Percentiles rank a stretch among this genome's conserved stretches.
Conservation (phyloP, 768 basidiomycete genomes). For the button mushroom (Agaricus bisporus) region DNA sequence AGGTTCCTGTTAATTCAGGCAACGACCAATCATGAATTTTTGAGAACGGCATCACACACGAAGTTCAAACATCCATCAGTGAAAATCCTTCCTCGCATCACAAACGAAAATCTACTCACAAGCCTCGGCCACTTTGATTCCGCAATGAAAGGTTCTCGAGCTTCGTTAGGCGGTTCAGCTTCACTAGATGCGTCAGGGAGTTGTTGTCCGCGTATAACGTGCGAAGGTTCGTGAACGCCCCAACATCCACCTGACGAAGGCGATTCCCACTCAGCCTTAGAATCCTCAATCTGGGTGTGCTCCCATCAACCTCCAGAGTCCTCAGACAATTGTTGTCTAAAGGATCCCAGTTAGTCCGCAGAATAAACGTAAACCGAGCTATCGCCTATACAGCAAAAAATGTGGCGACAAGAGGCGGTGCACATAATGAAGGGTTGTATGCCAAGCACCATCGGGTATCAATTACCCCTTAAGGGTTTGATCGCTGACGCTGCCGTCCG, state of each 20-base stretch:
- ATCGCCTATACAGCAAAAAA: neutral
- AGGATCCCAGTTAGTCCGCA: slow-evolving; percentile 10
- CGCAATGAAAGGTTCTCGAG: slow-evolving; percentile 90
- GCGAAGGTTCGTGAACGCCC: slow-evolving; percentile 62
- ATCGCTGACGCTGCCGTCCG: neutral
- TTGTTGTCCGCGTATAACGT: slow-evolving; percentile 95
- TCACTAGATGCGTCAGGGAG: slow-evolving; percentile 41
- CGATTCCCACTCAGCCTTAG: slow-evolving; percentile 83
- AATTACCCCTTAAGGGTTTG: neutral
- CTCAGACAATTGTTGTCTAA: slow-evolving; percentile 70
- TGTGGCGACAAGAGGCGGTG: neutral
- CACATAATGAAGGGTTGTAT: neutral
- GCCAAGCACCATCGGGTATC: slow-evolving; percentile 4
- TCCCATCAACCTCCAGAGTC: slow-evolving; percentile 44
- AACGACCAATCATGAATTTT: slow-evolving; percentile 8
- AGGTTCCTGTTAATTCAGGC: slow-evolving; percentile 26
- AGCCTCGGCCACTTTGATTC: slow-evolving; percentile 71
- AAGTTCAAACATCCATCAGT: slow-evolving; percentile 10
- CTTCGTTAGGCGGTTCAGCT: slow-evolving; percentile 53
- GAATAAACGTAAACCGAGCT: neutral
- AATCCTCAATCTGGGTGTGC: slow-evolving; percentile 70
- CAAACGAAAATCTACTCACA: slow-evolving; percentile 49
- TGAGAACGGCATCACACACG: slow-evolving; percentile 5
- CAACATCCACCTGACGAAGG: slow-evolving; percentile 58
- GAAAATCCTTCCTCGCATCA: slow-evolving; percentile 17